Percentiles rank a stretch among this genome's conserved stretches.
Conservation (phyloP, 106 monocot genomes). For the Dioscorea dumetorum region DNA sequence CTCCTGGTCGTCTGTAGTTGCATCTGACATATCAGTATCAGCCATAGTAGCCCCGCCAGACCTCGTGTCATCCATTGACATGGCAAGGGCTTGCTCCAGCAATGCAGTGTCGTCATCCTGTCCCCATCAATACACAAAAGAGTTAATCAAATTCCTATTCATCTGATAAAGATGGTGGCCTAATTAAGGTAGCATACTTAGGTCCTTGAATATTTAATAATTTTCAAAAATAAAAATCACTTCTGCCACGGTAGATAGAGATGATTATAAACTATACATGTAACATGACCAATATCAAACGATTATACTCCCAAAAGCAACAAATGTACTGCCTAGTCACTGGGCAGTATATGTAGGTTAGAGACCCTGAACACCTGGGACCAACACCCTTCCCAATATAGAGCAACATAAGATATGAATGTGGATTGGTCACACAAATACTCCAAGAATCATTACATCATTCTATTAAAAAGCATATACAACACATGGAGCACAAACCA, state of each 20-base stretch:
- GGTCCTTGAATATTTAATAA: no score
- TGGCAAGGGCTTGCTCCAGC: slow-evolving; percentile 77
- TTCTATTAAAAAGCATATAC: background rate
- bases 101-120: slow-evolving; percentile 71
- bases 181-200: background rate
- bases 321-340: no score
- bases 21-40: slow-evolving; percentile 58
- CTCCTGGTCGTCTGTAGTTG: slow-evolving; percentile 43
- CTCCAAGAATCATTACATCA: background rate
- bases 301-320: no score
- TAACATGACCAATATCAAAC: no score
- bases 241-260: no score
- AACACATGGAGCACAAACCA: background rate
- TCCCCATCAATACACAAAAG: background rate
- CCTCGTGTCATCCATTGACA: slow-evolving; percentile 66
- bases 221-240: no score
- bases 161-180: background rate
- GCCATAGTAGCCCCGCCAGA: slow-evolving; percentile 17
- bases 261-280: no score
- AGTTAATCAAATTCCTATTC: background rate
- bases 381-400: background rate
- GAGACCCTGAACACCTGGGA: background rate
- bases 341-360: no score
- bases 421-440: background rate
- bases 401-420: background rate